phyloP scores from a whole-genome alignment of 2,329 filamentous ascomycete genomes.

The Arthrobotrys musiformis region DNA sequence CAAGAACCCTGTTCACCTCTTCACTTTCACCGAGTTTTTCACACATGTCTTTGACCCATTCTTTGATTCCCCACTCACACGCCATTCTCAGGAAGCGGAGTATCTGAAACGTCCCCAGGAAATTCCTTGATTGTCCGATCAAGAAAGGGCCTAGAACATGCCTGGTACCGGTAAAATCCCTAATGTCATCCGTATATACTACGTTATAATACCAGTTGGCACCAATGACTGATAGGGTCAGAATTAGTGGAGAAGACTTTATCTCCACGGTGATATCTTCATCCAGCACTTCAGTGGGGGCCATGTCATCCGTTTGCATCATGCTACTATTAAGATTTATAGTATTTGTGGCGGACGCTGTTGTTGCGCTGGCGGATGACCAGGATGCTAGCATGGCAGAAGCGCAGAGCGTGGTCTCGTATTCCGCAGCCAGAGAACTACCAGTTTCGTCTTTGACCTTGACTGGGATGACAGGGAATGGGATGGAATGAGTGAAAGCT shows the following conservation, averaged over 20 bases:
- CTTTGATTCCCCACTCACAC: slow-evolving; percentile 49
- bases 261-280: slow-evolving; percentile 35
- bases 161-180: slow-evolving; percentile 49
- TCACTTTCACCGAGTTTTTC: slow-evolving; percentile 51
- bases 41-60: slow-evolving; percentile 55
- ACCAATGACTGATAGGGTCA: slow-evolving; percentile 47
- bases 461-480: slow-evolving; percentile 47
- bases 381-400: slow-evolving; percentile 51
- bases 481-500: slow-evolving; percentile 47
- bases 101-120: slow-evolving; percentile 48
- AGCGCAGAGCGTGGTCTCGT: slow-evolving; percentile 51
- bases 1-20: slow-evolving; percentile 33
- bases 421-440: slow-evolving; percentile 51
- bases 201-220: slow-evolving; percentile 55
- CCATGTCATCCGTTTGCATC: slow-evolving; percentile 47
- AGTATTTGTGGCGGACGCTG: slow-evolving; percentile 2
- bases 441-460: slow-evolving; percentile 52
- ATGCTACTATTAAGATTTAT: slow-evolving; percentile 39
- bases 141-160: slow-evolving; percentile 45
- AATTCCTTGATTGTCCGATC: slow-evolving; percentile 42
- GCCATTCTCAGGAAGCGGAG: slow-evolving; percentile 52
- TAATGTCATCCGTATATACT: slow-evolving; percentile 49
- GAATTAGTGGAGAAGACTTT: slow-evolving; percentile 41
- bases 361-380: slow-evolving; percentile 47
- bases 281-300: slow-evolving; percentile 33